phyloP scores from a whole-genome alignment of 2,329 filamentous ascomycete species.

The Pseudogymnoascus pannorum region DNA sequence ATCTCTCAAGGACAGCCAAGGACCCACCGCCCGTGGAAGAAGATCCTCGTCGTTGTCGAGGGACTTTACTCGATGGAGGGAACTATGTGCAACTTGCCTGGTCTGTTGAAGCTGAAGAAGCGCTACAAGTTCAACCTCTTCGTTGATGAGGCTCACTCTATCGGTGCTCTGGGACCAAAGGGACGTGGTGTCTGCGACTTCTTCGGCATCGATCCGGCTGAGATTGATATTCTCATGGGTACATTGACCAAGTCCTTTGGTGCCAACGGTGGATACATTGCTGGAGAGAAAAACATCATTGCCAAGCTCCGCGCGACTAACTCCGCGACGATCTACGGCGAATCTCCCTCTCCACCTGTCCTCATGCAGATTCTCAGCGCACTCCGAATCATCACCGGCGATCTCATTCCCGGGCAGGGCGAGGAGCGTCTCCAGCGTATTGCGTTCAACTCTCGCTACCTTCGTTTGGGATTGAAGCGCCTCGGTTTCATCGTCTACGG shows the following conservation, averaged over 20 bases:
- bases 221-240: conserved; percentile 96
- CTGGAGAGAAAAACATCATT: conserved; percentile 81
- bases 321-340: conserved; percentile 77
- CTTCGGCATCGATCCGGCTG: conserved; percentile 79
- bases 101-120: conserved; percentile 76
- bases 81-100: conserved; percentile 96
- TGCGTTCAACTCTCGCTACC: conserved; percentile 96
- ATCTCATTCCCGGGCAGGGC: conserved; percentile 81
- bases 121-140: conserved; percentile 97
- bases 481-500: conserved; percentile 95
- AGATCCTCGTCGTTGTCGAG: conserved; percentile 93
- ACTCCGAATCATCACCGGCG: conserved; percentile 81
- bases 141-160: conserved; percentile 91
- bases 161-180: conserved; percentile 81
- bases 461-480: conserved; percentile 94
- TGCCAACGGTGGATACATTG: conserved; percentile 93
- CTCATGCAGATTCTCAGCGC: conserved; percentile 85
- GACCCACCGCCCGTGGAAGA: conserved; percentile 99
- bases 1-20: conserved; percentile 96
- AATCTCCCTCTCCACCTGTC: conserved; percentile 80
- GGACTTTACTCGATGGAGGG: conserved; percentile 99
- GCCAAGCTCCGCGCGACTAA: conserved; percentile 85
- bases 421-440: conserved; percentile 93
- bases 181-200: conserved; percentile 96
- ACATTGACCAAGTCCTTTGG: conserved; percentile 98